Evolutionary conservation across 2,329 filamentous ascomycete genomes (phyloP), one percentile per base, ranked within the genome.

Genomic region (Tolypocladium tropicale): DNA sequence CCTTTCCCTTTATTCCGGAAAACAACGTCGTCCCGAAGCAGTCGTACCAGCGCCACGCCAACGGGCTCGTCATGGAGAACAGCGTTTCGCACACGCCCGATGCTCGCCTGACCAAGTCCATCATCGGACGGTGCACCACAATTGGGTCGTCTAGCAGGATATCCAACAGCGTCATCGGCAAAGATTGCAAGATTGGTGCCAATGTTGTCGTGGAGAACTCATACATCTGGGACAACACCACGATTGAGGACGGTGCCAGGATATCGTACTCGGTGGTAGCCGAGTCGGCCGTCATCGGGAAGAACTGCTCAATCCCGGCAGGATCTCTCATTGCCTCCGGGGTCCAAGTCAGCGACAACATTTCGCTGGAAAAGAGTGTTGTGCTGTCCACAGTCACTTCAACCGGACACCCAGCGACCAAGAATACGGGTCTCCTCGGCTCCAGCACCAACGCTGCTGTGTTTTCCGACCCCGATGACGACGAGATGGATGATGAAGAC

Each of bases 1-100:
- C 90, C 11, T 94, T 91, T 64, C 93, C 94, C 1, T 79, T 96
- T 46, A 88, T 90, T 56, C 93, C 93, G 2, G 92, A 96, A 67
- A 92, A 85, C 67, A 96, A 97, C 65, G 74, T 96, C 25, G 75
- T 94, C 2, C 81, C 83, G 1, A 86, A 83, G 46, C 89, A 96
- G 63, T 84, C 83, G 1, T 96, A 94, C 70, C 82, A 83, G 60
- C 78, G 86, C 55, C 78, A 82, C 57, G 84, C 83, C 58, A 82
- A 87, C 32, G 84, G 84, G 39, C 79, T 90, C 23, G 92, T 91
- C 66, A 83, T 89, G 60, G 92, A 96, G 71, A 82, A 88, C 56
- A 85, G 85, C 14, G 90, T 95, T 2, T 81, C 84, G 34, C 72
- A 95, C 28, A 85, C 87, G 14, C 80, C 85, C 53, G 86, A 86